Conservation (phyloP, 2,329 filamentous ascomycete genomes). For the Aurifilum marmelostoma region DNA sequence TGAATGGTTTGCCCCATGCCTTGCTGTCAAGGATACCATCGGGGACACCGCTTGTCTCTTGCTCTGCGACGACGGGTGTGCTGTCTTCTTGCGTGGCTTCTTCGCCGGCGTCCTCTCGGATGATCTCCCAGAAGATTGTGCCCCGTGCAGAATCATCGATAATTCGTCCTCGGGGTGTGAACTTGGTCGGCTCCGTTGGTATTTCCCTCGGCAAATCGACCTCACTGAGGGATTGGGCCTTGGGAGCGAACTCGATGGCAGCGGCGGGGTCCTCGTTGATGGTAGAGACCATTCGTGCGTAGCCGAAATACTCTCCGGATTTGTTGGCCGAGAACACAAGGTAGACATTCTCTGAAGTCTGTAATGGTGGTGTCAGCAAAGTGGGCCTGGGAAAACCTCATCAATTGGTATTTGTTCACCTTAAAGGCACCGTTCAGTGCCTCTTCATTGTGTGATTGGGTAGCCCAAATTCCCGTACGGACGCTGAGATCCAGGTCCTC, state of each 20-base stretch:
- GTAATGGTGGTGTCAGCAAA: slow-evolving; percentile 11
- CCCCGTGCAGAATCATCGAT: slow-evolving; percentile 93
- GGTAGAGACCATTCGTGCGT: slow-evolving; percentile 84
- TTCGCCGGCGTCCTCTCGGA: slow-evolving; percentile 49
- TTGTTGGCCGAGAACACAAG: slow-evolving; percentile 96
- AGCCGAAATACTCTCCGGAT: slow-evolving; percentile 95
- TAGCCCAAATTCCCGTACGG: slow-evolving; percentile 89
- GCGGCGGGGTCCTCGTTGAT: slow-evolving; percentile 78
- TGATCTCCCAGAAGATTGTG: slow-evolving; percentile 95
- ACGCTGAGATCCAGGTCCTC: slow-evolving; percentile 90
- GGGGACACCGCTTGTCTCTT: slow-evolving; percentile 42
- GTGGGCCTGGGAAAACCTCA: slow-evolving; percentile 33
- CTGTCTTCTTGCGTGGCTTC: slow-evolving; percentile 49
- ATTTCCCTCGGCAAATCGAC: slow-evolving; percentile 78
- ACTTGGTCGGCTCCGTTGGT: slow-evolving; percentile 75
- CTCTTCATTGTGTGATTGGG: slow-evolving; percentile 91
- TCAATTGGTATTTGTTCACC: slow-evolving; percentile 51
- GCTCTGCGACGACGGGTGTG: slow-evolving; percentile 46
- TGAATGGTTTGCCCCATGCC: slow-evolving; percentile 89
- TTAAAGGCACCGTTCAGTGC: slow-evolving; percentile 79
- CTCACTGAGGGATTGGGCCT: slow-evolving; percentile 60
- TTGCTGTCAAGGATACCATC: slow-evolving; percentile 55
- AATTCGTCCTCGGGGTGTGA: slow-evolving; percentile 79
- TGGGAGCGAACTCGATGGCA: slow-evolving; percentile 70
- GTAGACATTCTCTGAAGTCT: slow-evolving; percentile 84